These are phyloP conservation scores for Trichosporon ovoides DNA, from an alignment of 1,284 basidiomycete genomes.

Conservation along the genomic window DNA sequence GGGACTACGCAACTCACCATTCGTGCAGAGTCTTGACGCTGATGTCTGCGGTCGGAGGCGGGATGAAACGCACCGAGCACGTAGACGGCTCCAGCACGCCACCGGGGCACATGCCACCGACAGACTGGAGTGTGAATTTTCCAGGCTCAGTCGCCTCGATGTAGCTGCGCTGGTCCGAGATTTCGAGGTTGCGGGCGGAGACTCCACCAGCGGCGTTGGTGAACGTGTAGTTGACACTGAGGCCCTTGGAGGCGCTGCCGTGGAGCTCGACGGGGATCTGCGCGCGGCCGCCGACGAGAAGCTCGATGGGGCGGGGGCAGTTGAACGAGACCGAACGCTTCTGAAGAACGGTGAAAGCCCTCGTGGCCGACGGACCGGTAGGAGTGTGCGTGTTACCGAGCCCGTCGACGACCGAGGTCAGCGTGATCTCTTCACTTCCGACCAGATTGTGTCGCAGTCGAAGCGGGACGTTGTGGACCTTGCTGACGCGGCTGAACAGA, in stretches of 20 bases:
- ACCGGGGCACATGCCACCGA: constrained; percentile 72
- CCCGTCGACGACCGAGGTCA: constrained; percentile 48
- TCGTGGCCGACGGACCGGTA: constrained; percentile 40
- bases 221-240: constrained; percentile 29
- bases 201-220: constrained; percentile 17
- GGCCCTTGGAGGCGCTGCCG: constrained; percentile 14
- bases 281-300: constrained; percentile 56
- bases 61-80: constrained; percentile 68
- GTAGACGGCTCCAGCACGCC: constrained; percentile 73
- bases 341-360: constrained; percentile 68
- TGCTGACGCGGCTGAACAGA: constrained; percentile 31
- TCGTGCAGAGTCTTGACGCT: constrained; percentile 87
- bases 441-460: constrained; percentile 34
- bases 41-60: constrained; percentile 72
- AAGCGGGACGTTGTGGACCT: constrained; percentile 38
- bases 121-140: constrained; percentile 69
- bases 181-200: constrained; percentile 45
- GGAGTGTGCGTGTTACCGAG: constrained; percentile 51
- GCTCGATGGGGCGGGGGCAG: constrained; percentile 63
- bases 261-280: constrained; percentile 27
- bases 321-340: constrained; percentile 70
- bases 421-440: constrained; percentile 50
- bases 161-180: constrained; percentile 52
- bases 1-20: constrained; percentile 48
- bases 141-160: constrained; percentile 64